Evolutionary conservation across 805 yeast genomes (phyloP).

Genomic region (Saturnispora saitoi): DNA sequence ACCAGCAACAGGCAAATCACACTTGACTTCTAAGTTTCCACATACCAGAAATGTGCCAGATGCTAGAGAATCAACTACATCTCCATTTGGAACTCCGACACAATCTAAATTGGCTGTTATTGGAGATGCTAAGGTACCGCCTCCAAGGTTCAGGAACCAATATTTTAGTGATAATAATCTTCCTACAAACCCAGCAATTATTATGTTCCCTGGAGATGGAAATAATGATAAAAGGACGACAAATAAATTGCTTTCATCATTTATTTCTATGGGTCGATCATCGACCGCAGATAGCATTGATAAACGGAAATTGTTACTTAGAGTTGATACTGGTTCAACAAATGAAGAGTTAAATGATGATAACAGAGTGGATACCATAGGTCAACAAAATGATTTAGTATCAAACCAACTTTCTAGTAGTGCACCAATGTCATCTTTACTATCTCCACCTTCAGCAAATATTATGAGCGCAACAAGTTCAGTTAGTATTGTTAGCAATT

Average conservation of each 20-base stretch:
- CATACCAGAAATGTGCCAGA: background rate
- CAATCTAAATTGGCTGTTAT: constrained; percentile 21
- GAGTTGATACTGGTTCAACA: background rate
- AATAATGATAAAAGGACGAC: constrained; percentile 9
- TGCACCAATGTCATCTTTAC: constrained; percentile 3
- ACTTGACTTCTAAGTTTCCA: background rate
- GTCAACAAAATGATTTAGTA: background rate
- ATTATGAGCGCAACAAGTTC: constrained; percentile 3
- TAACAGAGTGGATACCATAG: background rate
- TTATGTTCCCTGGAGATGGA: constrained; percentile 38
- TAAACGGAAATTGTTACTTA: background rate
- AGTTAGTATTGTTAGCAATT: background rate
- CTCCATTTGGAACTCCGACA: constrained; percentile 1
- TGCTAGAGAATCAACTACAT: background rate
- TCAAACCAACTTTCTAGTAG: background rate
- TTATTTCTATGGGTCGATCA: background rate
- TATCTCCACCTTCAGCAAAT: background rate
- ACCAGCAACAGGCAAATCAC: background rate
- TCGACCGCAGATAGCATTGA: background rate
- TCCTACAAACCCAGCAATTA: constrained; percentile 34
- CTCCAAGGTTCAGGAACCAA: constrained; percentile 20
- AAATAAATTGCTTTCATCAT: background rate
- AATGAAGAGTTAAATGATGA: background rate
- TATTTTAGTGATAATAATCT: constrained; percentile 6
- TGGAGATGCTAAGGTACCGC: constrained; percentile 25